Evolutionary conservation across 169 alveolate species (phyloP), one percentile per base, ranked within the genome.

Genomic region (Fabrea salina): DNA sequence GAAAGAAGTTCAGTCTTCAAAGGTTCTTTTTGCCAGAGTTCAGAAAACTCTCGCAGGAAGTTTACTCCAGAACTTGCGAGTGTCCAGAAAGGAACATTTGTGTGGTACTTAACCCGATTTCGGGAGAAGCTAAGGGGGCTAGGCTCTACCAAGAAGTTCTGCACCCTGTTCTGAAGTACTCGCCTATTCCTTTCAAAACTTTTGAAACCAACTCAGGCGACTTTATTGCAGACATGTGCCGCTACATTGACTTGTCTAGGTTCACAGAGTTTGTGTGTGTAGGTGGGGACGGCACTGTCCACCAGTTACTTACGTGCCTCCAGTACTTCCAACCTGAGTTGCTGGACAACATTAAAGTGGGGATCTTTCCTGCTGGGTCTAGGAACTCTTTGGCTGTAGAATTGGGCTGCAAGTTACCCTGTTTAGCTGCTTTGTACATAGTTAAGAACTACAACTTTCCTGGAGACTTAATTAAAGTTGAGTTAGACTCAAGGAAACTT

Each of bases 201-300:
- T 61, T 2, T 30, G 32, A 8, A 1, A 33, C 74, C 16, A 61
- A 47, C 13, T 25, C 30, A 30, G 7, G 37, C 0, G 25, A 61
- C 39, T 61, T 61, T 27, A 61, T 61, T 16, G 53, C 32, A 30
- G 49, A 61, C 11, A 16, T 22, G 41, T n/a, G 32, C 27, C 41
- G 39, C 16, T 8, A 51, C 1, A 61, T 47, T 16, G 74, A 61
- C 6, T 22, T 61, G n/a, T 32, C 41, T 33, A 27, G 11, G 16
- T 61, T n/a, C 74, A n/a, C 74, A 16, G 74, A 61, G 16, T 16
- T 61, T 35, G 50, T 61, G 16, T 61, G 74, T 61, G 19, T 61
- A 16, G 74, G 74, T 3, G 74, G 74, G 5, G 74, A 61, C 25
- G 74, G 74, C 54, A 61, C 74, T 13, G 11, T 61, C 22, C 74